Percentiles rank a stretch among this genome's conserved stretches.
phyloP scores from a whole-genome alignment of 345 rosid species.

The Arabidopsis thaliana region TAIR10.1 NC_003076.8:18723501-18724000 shows the following conservation, averaged over 20 bases:
- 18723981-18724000: background rate
- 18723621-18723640: slow-evolving; percentile 21
- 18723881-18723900: slow-evolving; percentile 74
- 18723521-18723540: slow-evolving; percentile 75
- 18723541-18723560: slow-evolving; percentile 95
- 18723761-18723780: slow-evolving; percentile 81
- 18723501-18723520: slow-evolving; percentile 83
- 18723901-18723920: slow-evolving; percentile 70
- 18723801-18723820: slow-evolving; percentile 26
- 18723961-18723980: background rate
- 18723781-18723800: slow-evolving; percentile 67
- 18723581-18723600: slow-evolving; percentile 21
- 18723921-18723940: slow-evolving; percentile 65
- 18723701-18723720: slow-evolving; percentile 87
- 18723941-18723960: background rate
- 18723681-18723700: slow-evolving; percentile 42
- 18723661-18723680: slow-evolving; percentile 14
- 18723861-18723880: slow-evolving; percentile 59
- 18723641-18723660: slow-evolving; percentile 22
- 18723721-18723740: slow-evolving; percentile 93
- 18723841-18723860: background rate
- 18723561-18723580: slow-evolving; percentile 75
- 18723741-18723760: slow-evolving; percentile 87
- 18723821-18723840: slow-evolving; percentile 5
- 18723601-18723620: slow-evolving; percentile 29